Evolutionary conservation across 1,284 basidiomycete genomes (phyloP).

Genomic region (Cryptococcus sp.): DNA sequence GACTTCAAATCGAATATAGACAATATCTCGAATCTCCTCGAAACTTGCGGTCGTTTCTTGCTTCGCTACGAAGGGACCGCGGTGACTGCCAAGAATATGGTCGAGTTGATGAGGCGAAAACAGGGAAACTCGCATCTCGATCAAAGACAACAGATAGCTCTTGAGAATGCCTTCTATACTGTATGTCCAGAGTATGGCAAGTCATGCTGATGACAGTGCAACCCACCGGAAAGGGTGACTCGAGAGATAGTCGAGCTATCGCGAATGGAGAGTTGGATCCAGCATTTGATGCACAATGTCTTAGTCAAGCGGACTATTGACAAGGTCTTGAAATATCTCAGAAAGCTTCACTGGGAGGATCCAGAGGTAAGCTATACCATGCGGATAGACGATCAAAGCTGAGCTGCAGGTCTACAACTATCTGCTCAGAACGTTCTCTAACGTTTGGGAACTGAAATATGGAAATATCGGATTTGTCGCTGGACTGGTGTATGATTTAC

Average conservation of each 20-base stretch:
- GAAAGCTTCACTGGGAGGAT: conserved; percentile 96
- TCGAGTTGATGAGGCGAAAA: conserved; percentile 92
- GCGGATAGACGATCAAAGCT: conserved; percentile 31
- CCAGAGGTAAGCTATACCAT: conserved; percentile 44
- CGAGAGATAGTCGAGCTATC: conserved; percentile 79
- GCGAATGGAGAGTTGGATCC: conserved; percentile 86
- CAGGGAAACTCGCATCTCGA: conserved; percentile 89
- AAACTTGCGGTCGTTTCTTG: conserved; percentile 90
- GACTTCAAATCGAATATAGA: conserved; percentile 93
- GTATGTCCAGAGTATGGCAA: conserved; percentile 46
- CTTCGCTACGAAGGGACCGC: conserved; percentile 82
- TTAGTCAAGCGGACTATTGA: conserved; percentile 86
- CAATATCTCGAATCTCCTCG: conserved; percentile 83
- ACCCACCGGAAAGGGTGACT: conserved; percentile 88
- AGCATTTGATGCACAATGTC: conserved; percentile 87
- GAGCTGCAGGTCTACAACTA: conserved; percentile 48
- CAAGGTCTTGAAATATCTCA: conserved; percentile 82
- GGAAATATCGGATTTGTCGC: conserved; percentile 86
- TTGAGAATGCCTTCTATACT: conserved; percentile 99
- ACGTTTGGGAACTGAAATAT: conserved; percentile 95
- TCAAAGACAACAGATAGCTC: conserved; percentile 76
- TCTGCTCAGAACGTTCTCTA: conserved; percentile 77
- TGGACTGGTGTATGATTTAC: conserved; percentile 88
- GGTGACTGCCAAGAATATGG: conserved; percentile 61
- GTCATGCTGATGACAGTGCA: conserved; percentile 60